Evolutionary conservation across 2,329 filamentous ascomycete genomes (phyloP).

Genomic region (Leptographium lundbergii): DNA sequence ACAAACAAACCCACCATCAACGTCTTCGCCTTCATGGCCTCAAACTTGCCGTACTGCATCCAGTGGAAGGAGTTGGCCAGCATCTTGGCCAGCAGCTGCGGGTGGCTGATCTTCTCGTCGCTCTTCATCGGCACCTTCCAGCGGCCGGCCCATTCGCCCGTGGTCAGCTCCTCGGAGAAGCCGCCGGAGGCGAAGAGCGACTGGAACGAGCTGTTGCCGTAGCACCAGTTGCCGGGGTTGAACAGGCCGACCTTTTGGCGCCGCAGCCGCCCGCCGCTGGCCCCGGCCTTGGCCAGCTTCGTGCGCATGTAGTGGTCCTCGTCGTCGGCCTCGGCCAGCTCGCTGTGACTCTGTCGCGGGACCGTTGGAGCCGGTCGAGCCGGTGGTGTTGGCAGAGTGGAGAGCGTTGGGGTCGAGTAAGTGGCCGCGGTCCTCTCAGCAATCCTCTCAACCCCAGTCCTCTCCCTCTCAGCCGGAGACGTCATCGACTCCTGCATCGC

Average conservation of each 20-base stretch:
- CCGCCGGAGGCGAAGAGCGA: slow-evolving; percentile 61
- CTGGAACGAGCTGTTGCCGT: slow-evolving; percentile 85
- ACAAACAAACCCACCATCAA: slow-evolving; percentile 36
- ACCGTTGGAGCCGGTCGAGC: slow-evolving; percentile 55
- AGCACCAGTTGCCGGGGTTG: slow-evolving; percentile 77
- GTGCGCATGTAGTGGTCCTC: slow-evolving; percentile 25
- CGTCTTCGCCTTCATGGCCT: slow-evolving; percentile 38
- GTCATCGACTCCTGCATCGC: slow-evolving; percentile 49
- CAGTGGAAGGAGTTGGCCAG: slow-evolving; percentile 46
- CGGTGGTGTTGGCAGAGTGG: slow-evolving; percentile 39
- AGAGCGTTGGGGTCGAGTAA: slow-evolving; percentile 29
- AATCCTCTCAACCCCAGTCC: slow-evolving; percentile 13
- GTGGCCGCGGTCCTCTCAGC: slow-evolving; percentile 23
- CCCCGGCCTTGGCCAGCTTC: slow-evolving; percentile 22
- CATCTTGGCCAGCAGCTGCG: slow-evolving; percentile 47
- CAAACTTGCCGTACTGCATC: slow-evolving; percentile 38
- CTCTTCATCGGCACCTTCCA: slow-evolving; percentile 57
- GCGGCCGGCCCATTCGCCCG: slow-evolving; percentile 44
- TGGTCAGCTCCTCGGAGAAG: slow-evolving; percentile 53
- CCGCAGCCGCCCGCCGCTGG: slow-evolving; percentile 18
- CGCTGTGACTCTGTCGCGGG: slow-evolving; percentile 65
- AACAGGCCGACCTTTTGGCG: slow-evolving; percentile 56
- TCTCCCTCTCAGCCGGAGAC: slow-evolving; percentile 14
- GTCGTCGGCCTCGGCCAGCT: slow-evolving; percentile 38
- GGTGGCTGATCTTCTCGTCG: slow-evolving; percentile 37